A percentile compares a stretch with the other conserved stretches of the same genome.
phyloP scores from a whole-genome alignment of 495 filamentous ascomycete species.

The Hypoxylon perforatum region DNA sequence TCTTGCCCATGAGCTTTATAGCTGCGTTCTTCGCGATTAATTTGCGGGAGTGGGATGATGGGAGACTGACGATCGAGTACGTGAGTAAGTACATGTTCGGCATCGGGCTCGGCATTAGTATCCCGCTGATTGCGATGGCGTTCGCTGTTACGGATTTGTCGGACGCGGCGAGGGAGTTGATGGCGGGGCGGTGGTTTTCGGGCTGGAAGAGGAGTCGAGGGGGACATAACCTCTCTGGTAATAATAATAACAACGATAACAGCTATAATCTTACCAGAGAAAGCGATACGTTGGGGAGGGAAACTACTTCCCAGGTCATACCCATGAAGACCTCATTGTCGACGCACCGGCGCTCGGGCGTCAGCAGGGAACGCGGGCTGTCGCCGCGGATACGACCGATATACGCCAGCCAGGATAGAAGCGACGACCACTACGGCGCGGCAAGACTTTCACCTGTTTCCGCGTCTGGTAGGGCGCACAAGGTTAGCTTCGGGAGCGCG shows the following conservation, averaged over 20 bases:
- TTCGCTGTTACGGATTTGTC: slow-evolving; percentile 68
- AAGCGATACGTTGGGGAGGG: not conserved
- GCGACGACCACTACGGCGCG: slow-evolving; percentile 28
- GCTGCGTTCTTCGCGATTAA: slow-evolving; percentile 75
- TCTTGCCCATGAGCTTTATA: slow-evolving; percentile 75
- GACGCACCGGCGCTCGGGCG: slow-evolving; percentile 17
- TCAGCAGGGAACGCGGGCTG: slow-evolving; percentile 5
- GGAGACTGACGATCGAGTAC: slow-evolving; percentile 61
- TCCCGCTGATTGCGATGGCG: slow-evolving; percentile 69
- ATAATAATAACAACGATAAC: too few relatives aligned
- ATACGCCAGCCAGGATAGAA: slow-evolving; percentile 30
- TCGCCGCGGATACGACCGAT: slow-evolving; percentile 3
- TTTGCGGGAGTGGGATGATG: slow-evolving; percentile 61
- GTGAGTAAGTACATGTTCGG: slow-evolving; percentile 75
- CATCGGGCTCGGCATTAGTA: slow-evolving; percentile 72
- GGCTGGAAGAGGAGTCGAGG: not conserved
- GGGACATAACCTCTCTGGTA: too few relatives aligned
- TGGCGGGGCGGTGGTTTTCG: slow-evolving; percentile 4
- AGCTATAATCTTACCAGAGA: too few relatives aligned
- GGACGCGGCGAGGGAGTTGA: slow-evolving; percentile 36
- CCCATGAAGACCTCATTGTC: slow-evolving; percentile 32
- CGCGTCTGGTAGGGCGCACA: slow-evolving; percentile 19
- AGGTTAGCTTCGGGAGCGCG: slow-evolving; percentile 33
- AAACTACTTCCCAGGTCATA: slow-evolving; percentile 6
- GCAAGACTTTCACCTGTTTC: slow-evolving; percentile 32